Base-by-base conservation (phyloP, 139 green algal species). In the Asterochloris sp. region DNA sequence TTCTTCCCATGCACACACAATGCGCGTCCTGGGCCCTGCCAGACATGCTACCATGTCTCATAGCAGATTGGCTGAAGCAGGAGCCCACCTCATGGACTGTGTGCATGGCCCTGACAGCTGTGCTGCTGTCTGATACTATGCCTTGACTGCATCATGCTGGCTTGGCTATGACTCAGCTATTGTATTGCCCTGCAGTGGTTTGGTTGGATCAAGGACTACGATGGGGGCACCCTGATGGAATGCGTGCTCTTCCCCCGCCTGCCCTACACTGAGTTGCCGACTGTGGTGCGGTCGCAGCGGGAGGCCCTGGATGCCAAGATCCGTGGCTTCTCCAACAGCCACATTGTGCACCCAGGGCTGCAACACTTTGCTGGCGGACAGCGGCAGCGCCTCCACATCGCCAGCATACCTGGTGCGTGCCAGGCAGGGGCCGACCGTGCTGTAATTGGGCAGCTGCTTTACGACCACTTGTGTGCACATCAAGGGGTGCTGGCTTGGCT, bases 161-260 rank as follows among this genome's bases (percentile, higher is more conserved):
- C 66, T 73, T 73, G 21, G 19, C 66, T 10, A 73, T 54, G 38
- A 54, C 38, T 54, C 38, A 54, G 38, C 38, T 2, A 6, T 54
- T 54, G 38, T 54, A 6, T 6, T 54, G 38, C 38, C 38, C 69
- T 75, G 64, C 86, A 91, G 84, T 98, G 95, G 95, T 73, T 87
- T 62, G 96, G 96, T 16, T 99, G 91, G 88, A 99, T 99, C 88
- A 99, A 99, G 87, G 97, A 99, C 87, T 99, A 99, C 82, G 97
- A 99, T 71, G 97, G 97, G 12, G 97, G 96, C 61, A 99, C 97
- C 47, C 91, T 99, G 4, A 99, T 99, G 97, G 96, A 99, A 90
- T 98, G 93, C 80, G 81, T 88, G 12, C 90, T 99, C 60, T 82
- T 96, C 81, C 85, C 86, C 28, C 85, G 89, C 64, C 69, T 98